phyloP scores from a whole-genome alignment of 1,284 basidiomycete genomes.

The Apiotrichum laibachii region DNA sequence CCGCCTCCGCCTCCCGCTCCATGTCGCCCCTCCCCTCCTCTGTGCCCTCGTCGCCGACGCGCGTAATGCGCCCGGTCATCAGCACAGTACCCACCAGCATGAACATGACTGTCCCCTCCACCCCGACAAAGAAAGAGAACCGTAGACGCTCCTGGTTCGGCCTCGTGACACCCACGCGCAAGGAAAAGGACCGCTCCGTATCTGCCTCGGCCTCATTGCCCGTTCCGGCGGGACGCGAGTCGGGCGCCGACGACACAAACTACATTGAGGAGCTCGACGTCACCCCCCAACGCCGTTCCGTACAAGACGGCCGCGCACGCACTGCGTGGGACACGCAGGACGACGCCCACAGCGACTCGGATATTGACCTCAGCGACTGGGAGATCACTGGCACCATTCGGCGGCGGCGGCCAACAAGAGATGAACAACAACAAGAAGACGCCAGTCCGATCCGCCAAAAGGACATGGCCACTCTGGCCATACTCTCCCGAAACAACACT shows the following conservation, averaged over 20 bases:
- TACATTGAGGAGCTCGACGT: slow-evolving; percentile 1
- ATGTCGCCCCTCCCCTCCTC: not conserved
- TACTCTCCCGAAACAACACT: slow-evolving; percentile 16
- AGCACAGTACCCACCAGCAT: not conserved
- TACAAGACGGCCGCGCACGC: not conserved
- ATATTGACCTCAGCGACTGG: slow-evolving; percentile 3
- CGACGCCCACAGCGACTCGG: not conserved
- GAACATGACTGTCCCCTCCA: slow-evolving; percentile 17
- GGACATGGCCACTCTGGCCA: slow-evolving; percentile 30
- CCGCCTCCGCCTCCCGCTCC: not conserved
- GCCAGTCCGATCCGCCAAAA: slow-evolving; percentile 19
- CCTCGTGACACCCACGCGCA: slow-evolving; percentile 26
- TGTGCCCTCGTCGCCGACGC: not conserved
- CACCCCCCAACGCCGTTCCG: not conserved
- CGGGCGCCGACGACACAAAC: not conserved
- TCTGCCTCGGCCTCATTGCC: not conserved
- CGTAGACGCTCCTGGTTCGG: slow-evolving; percentile 43
- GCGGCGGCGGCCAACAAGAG: not conserved
- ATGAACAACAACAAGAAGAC: slow-evolving; percentile 5
- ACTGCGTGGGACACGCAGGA: not conserved
- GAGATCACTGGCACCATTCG: slow-evolving; percentile 1
- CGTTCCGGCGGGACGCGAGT: not conserved
- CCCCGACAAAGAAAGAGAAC: slow-evolving; percentile 26
- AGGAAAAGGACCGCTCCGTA: slow-evolving; percentile 1
- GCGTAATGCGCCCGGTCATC: not conserved